Evolutionary conservation across 306 rosid genomes (phyloP), one percentile per base, ranked within the genome.

Genomic region (Echinosophora koreensis): DNA sequence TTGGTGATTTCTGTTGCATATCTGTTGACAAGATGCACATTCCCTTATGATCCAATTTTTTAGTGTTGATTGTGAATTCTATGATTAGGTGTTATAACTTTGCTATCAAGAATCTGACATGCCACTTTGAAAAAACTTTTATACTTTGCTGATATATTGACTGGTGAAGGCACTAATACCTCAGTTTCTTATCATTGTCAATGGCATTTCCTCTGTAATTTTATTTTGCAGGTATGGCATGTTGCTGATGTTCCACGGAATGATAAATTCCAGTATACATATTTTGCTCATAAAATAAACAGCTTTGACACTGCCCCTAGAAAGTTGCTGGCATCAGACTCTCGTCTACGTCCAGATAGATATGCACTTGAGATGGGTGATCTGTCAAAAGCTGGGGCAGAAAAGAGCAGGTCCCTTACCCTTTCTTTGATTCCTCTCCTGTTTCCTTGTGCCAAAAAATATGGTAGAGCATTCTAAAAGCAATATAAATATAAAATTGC

Each of bases 281-380:
- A 92, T 84, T 94, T 94, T 81, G 98, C 98, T 51, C 97, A 92
- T 75, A 92, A 89, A 71, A 58, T 94, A 68, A 94, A 94, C 84
- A 92, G 97, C 90, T 94, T 90, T 65, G 87, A 90, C 80, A 89
- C 92, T 17, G 94, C 93, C 71, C 96, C 97, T 14, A 86, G 72
- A 65, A 87, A 84, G 84, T 82, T 94, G 88, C 80, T 92, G 81
- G 90, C 95, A 75, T 92, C 97, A 39, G 97, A 94, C 80, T 94
- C 98, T 16, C 97, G 97, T 42, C 84, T 94, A 84, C 96, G 96
- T 69, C 94, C 98, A 6, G 97, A 94, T 86, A 85, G 98, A 89
- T 89, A 22, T 61, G 97, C 97, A 69, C 97, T 94, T 51, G 94
- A 94, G 87, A 83, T 84, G 69, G 93, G 96, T 7, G 97, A 92